Evolutionary conservation across 225 moss, liverwort and hornwort genomes (phyloP).

Genomic region (Polytrichum formosum): DNA sequence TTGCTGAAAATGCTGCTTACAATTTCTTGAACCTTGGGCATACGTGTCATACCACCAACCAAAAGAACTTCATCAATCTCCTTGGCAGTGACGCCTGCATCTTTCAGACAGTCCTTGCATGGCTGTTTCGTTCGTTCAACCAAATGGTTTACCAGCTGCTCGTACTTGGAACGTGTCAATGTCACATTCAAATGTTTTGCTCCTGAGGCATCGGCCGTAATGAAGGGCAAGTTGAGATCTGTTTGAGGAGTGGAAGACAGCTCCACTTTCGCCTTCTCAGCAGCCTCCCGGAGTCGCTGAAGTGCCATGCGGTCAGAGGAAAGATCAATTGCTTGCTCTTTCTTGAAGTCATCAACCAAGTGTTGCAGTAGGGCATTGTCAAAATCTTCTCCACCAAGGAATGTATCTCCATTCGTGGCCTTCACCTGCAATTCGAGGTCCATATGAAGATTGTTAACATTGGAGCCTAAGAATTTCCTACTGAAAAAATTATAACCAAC

Average conservation of each 20-base stretch:
- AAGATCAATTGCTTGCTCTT: conserved; percentile 84
- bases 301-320: conserved; percentile 81
- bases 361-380: conserved; percentile 69
- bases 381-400: conserved; percentile 89
- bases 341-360: conserved; percentile 72
- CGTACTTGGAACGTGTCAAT: conserved; percentile 75
- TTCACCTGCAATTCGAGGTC: conserved; percentile 54
- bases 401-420: conserved; percentile 92
- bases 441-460: neutral
- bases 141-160: conserved; percentile 67
- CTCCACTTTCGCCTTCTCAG: conserved; percentile 90
- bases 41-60: conserved; percentile 90
- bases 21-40: conserved; percentile 90
- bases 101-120: conserved; percentile 90
- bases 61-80: conserved; percentile 85
- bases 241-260: conserved; percentile 90
- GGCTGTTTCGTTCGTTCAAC: conserved; percentile 88
- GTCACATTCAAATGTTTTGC: conserved; percentile 86
- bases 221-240: conserved; percentile 85
- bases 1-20: conserved; percentile 77
- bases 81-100: conserved; percentile 72
- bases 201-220: conserved; percentile 80
- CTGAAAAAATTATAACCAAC: too few species aligned
- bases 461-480: too few species aligned
- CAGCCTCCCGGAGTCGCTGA: conserved; percentile 83